Evolutionary conservation across 371 early-diverging fungal genomes (phyloP).

Genomic region (Dichotomocladium elegans): DNA sequence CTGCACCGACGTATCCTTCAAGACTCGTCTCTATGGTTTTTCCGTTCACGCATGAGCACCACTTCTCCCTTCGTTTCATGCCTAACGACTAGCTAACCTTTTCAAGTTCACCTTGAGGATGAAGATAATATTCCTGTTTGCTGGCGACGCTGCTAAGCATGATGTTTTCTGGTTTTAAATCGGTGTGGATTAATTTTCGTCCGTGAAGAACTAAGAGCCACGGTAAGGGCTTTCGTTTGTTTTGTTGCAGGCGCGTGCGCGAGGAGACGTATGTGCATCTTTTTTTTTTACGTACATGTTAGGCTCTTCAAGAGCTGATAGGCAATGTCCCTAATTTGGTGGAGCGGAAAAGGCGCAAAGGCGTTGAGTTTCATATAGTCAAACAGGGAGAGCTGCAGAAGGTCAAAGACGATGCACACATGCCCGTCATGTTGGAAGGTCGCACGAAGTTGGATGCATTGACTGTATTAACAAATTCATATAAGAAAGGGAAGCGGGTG

Average conservation of each 20-base stretch:
- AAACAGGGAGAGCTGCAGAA: constrained; percentile 83
- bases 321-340: constrained; percentile 83
- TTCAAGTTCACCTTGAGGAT: too few relatives aligned
- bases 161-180: constrained; percentile 92
- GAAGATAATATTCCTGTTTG: constrained; percentile 24
- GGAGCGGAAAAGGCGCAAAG: constrained; percentile 82
- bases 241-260: not conserved
- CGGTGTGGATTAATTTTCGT: constrained; percentile 76
- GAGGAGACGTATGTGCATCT: not conserved
- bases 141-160: constrained; percentile 18
- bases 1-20: constrained; percentile 74
- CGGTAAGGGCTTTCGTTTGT: not conserved
- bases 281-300: constrained; percentile 49
- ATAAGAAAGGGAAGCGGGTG: too few relatives aligned
- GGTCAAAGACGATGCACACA: constrained; percentile 96
- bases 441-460: constrained; percentile 75
- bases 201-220: constrained; percentile 76
- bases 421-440: constrained; percentile 87
- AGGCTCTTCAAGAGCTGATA: constrained; percentile 73
- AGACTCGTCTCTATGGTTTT: constrained; percentile 49
- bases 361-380: constrained; percentile 91
- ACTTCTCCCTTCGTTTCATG: not conserved
- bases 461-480: too few relatives aligned
- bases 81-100: not conserved
- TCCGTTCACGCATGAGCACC: not conserved